Percentiles rank a stretch among this genome's conserved stretches.
Conservation (phyloP, 116 monocot genomes). For the Thalassia testudinum region DNA sequence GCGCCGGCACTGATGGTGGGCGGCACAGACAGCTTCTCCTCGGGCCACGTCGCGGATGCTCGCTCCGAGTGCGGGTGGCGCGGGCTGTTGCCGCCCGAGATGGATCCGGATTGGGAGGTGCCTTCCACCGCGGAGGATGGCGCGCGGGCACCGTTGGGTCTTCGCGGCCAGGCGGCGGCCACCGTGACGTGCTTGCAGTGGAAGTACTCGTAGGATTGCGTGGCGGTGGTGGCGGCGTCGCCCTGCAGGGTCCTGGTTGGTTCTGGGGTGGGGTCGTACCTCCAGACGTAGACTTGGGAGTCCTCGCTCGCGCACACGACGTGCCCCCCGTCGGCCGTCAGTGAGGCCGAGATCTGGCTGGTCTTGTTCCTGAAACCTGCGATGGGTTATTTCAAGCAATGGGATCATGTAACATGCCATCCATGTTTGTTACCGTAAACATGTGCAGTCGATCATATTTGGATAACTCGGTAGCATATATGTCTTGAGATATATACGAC, state of each 20-base stretch:
- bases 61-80: conserved; percentile 11
- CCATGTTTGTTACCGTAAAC: too few relatives aligned
- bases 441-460: too few relatives aligned
- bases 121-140: too few relatives aligned
- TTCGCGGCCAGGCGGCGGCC: conserved; percentile 59
- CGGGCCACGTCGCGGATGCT: conserved; percentile 38
- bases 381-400: too few relatives aligned
- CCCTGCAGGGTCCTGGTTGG: conserved; percentile 25
- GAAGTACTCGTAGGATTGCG: conserved; percentile 72
- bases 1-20: conserved; percentile 2
- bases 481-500: too few relatives aligned
- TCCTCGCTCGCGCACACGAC: conserved; percentile 89
- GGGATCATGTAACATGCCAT: too few relatives aligned
- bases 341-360: conserved; percentile 88
- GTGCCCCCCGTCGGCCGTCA: conserved; percentile 65
- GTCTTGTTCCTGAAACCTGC: conserved; percentile 87
- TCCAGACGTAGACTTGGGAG: conserved; percentile 89
- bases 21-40: conserved; percentile 19
- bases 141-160: conserved; percentile 5
- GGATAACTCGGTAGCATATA: too few relatives aligned
- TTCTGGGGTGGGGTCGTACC: conserved; percentile 39
- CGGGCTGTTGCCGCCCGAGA: conserved; percentile 4
- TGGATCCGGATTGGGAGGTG: background rate
- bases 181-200: conserved; percentile 66
- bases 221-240: conserved; percentile 18